phyloP scores from a whole-genome alignment of 768 basidiomycete species.

The Hygrophorus russula region DNA sequence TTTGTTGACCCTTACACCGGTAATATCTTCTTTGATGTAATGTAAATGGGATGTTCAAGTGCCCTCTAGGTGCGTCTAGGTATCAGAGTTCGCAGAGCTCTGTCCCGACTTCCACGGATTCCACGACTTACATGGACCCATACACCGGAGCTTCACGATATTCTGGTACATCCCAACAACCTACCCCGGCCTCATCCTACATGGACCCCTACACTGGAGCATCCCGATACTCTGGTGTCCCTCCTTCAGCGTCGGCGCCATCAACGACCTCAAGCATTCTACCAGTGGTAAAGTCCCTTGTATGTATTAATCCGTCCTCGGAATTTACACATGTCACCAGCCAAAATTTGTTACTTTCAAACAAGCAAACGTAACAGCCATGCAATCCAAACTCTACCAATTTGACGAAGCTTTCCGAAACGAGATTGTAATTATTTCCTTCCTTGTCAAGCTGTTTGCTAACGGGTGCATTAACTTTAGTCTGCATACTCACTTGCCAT shows the following conservation, averaged over 20 bases:
- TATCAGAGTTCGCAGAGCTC: conserved; percentile 37
- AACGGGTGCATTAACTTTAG: conserved; percentile 21
- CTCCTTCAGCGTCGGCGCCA: conserved; percentile 20
- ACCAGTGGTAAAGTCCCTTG: conserved; percentile 32
- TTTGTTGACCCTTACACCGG: conserved; percentile 91
- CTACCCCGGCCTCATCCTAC: conserved; percentile 24
- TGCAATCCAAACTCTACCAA: conserved; percentile 70
- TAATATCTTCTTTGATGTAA: conserved; percentile 13
- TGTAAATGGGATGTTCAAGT: conserved; percentile 7
- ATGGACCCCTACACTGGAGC: conserved; percentile 65
- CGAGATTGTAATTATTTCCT: conserved; percentile 41
- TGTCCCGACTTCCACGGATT: conserved; percentile 16
- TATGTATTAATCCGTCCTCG: neutral
- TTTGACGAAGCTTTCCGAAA: conserved; percentile 57
- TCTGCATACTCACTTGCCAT: conserved; percentile 63
- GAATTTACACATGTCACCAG: conserved; percentile 22
- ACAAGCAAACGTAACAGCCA: conserved; percentile 67
- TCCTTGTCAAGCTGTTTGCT: conserved; percentile 1
- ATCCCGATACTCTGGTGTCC: conserved; percentile 45
- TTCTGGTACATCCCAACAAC: conserved; percentile 27
- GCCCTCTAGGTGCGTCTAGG: conserved; percentile 44
- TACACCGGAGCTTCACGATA: conserved; percentile 65
- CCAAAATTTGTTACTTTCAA: conserved; percentile 66
- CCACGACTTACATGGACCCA: conserved; percentile 43
- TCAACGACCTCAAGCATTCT: conserved; percentile 27